A percentile compares a stretch with the other conserved stretches of the same genome.
phyloP scores from a whole-genome alignment of 2,329 filamentous ascomycete genomes.

The Lasiodiplodia gonubiensis region DNA sequence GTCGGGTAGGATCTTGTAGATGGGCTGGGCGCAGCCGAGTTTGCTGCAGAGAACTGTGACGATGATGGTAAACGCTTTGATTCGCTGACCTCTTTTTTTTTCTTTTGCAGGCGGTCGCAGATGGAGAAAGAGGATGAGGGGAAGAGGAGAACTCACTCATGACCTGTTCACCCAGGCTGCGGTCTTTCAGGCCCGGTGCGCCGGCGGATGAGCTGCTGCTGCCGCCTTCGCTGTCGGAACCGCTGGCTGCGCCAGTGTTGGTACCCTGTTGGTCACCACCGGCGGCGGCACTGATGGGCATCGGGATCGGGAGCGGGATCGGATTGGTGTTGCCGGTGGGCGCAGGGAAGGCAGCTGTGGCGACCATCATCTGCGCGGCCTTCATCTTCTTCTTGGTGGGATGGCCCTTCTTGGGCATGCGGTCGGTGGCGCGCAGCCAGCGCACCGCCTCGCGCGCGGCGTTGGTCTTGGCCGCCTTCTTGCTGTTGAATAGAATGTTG shows the following conservation, averaged over 20 bases:
- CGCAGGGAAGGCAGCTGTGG: background rate
- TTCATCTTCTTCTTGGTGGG: slow-evolving; percentile 39
- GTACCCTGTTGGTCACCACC: too few relatives aligned
- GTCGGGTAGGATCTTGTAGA: slow-evolving; percentile 20
- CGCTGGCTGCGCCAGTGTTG: background rate
- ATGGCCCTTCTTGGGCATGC: slow-evolving; percentile 42
- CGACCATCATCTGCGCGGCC: background rate
- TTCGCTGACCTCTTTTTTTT: background rate
- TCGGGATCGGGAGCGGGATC: background rate
- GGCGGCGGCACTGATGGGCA: too few relatives aligned
- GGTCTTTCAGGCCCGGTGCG: background rate
- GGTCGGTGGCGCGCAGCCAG: slow-evolving; percentile 46
- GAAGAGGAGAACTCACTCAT: slow-evolving; percentile 6
- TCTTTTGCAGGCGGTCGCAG: background rate
- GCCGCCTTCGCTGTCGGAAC: background rate
- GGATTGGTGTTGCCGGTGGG: background rate
- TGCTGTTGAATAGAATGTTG: slow-evolving; percentile 42
- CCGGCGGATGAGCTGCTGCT: background rate
- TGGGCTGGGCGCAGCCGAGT: slow-evolving; percentile 28
- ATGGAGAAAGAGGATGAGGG: background rate
- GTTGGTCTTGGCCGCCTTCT: slow-evolving; percentile 49
- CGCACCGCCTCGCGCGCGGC: slow-evolving; percentile 50
- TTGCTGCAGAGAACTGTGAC: slow-evolving; percentile 18
- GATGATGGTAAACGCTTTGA: too few relatives aligned
- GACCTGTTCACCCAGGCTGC: slow-evolving; percentile 17